These are phyloP conservation scores for Lenwebbia sp. DNA, from an alignment of 345 rosid genomes.

Conservation along the genomic window DNA sequence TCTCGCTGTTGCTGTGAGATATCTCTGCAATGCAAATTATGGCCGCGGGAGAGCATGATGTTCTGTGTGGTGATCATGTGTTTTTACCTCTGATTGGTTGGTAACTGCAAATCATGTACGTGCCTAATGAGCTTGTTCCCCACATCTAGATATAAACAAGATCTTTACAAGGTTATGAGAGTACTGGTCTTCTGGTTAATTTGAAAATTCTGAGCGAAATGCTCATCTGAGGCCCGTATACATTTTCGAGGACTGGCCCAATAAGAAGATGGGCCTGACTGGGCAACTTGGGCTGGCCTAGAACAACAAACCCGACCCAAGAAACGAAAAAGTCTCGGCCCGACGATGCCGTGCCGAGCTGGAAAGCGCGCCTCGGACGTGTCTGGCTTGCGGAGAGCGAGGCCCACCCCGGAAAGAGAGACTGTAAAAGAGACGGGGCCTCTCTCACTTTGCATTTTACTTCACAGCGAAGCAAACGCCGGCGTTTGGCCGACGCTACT, in stretches of 20 bases:
- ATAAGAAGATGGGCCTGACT: background rate
- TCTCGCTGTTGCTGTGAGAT: background rate
- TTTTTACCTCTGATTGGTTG: background rate
- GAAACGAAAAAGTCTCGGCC: background rate
- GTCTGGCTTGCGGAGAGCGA: background rate
- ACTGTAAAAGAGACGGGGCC: background rate
- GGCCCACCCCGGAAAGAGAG: background rate
- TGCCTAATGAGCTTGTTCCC: background rate
- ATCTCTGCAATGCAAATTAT: background rate
- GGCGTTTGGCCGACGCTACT: background rate
- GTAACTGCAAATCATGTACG: background rate
- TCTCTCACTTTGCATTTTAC: background rate
- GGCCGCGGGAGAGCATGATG: background rate
- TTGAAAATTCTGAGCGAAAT: background rate
- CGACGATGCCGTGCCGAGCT: background rate
- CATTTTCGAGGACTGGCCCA: background rate
- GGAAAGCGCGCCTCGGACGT: background rate
- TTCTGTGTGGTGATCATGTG: background rate
- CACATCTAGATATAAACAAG: no score
- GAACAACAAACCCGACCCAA: background rate
- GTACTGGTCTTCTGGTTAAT: no score
- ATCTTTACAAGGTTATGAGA: no score
- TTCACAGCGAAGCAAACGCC: slow-evolving; percentile 1
- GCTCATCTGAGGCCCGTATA: background rate
- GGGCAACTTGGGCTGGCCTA: background rate